Conservation (phyloP, 257 asterid species). For the Lycium barbarum region DNA sequence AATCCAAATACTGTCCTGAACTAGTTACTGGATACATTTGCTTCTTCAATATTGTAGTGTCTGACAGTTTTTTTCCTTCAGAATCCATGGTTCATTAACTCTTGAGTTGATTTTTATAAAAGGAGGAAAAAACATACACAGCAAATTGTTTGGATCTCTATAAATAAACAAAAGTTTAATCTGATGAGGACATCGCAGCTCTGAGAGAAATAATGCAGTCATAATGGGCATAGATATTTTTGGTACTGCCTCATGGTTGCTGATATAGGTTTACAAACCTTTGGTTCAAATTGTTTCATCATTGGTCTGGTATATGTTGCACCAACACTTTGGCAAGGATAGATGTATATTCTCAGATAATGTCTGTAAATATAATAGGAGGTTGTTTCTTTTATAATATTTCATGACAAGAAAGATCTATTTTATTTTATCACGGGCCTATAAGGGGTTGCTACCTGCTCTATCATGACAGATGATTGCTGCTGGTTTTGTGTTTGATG, state of each 20-base stretch:
- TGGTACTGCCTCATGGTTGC: slow-evolving; percentile 8
- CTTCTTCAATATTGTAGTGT: slow-evolving; percentile 5
- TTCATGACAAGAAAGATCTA: not conserved
- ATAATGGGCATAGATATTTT: not conserved
- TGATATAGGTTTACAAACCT: not conserved
- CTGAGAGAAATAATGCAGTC: not conserved
- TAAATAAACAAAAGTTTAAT: not conserved
- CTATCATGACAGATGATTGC: not conserved
- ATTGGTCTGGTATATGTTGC: not conserved
- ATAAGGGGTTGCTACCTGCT: not conserved
- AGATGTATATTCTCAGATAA: not conserved
- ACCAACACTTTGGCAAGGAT: not conserved
- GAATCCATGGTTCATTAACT: slow-evolving; percentile 16
- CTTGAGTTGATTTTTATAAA: not conserved
- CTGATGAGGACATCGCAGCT: not conserved
- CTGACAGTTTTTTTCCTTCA: not conserved
- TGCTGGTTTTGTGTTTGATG: not conserved
- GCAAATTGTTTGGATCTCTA: not conserved
- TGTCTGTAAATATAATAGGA: not conserved
- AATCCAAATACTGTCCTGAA: too few relatives aligned
- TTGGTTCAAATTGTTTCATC: slow-evolving; percentile 9
- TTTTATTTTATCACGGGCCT: slow-evolving; percentile 6
- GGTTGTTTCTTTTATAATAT: not conserved
- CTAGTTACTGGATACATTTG: not conserved
- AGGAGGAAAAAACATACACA: not conserved